A percentile compares a stretch with the other conserved stretches of the same genome.
phyloP scores from a whole-genome alignment of 108 stramenopile species.

The Skeletonema costatum region DNA sequence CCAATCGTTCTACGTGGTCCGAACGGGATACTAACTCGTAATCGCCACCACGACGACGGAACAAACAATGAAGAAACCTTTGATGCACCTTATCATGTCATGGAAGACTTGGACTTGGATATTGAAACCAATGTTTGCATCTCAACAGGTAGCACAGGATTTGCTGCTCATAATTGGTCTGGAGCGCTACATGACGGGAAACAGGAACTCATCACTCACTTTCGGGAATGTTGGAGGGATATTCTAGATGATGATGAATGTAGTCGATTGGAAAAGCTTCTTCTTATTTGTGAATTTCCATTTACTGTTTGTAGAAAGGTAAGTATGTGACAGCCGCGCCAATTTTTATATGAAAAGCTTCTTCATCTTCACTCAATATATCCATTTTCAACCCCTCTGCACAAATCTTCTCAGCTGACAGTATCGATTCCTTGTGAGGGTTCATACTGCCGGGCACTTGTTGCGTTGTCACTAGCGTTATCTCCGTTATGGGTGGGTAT shows the following conservation, averaged over 20 bases:
- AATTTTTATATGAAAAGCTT: neutral
- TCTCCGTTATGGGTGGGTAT: conserved; percentile 52
- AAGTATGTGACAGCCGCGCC: neutral
- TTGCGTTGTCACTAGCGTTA: conserved; percentile 42
- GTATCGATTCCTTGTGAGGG: conserved; percentile 57
- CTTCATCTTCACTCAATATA: neutral
- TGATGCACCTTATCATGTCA: conserved; percentile 40
- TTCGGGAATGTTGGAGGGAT: conserved; percentile 61
- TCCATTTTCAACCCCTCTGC: neutral
- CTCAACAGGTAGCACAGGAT: conserved; percentile 48
- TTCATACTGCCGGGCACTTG: conserved; percentile 56
- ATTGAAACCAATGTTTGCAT: conserved; percentile 25
- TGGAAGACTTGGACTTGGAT: conserved; percentile 73
- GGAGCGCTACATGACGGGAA: conserved; percentile 64
- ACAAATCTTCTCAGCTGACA: conserved; percentile 17
- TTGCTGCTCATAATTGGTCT: conserved; percentile 57
- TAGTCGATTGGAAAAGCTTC: conserved; percentile 54
- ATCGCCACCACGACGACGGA: conserved; percentile 7
- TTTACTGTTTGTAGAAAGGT: conserved; percentile 76
- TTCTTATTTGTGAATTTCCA: conserved; percentile 79
- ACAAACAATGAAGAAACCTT: conserved; percentile 17
- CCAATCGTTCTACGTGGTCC: conserved; percentile 72
- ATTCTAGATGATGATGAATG: conserved; percentile 68
- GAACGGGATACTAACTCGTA: conserved; percentile 62
- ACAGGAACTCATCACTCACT: conserved; percentile 57